Percentiles rank a stretch among this genome's conserved stretches.
phyloP scores from a whole-genome alignment of 495 filamentous ascomycete genomes.

The Pyrenula aspistea region DNA sequence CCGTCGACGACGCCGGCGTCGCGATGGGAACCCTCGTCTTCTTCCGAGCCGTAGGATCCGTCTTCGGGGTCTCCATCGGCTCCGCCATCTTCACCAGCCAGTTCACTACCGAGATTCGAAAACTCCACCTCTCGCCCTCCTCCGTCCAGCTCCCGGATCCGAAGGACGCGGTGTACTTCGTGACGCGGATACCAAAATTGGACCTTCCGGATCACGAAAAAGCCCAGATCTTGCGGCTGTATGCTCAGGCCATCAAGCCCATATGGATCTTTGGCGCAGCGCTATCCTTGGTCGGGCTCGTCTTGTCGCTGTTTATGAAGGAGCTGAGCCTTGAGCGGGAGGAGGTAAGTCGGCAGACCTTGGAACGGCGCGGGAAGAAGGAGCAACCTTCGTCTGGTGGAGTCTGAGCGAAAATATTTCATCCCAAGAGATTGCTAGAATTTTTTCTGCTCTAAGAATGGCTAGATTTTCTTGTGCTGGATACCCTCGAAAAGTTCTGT shows the following conservation, averaged over 20 bases:
- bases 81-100: slow-evolving; percentile 46
- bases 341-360: not conserved
- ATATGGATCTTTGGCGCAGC: not conserved
- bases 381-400: too few species aligned
- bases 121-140: not conserved
- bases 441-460: too few species aligned
- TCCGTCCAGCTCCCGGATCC: not conserved
- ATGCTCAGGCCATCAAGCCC: not conserved
- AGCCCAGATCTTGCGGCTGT: not conserved
- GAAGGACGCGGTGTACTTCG: not conserved
- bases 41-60: slow-evolving; percentile 41
- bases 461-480: too few species aligned
- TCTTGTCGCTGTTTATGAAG: not conserved
- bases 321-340: not conserved
- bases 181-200: not conserved
- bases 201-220: not conserved
- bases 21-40: slow-evolving; percentile 44
- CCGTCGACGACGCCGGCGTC: slow-evolving; percentile 27
- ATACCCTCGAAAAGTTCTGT: too few species aligned
- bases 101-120: not conserved
- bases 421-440: too few species aligned
- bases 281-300: not conserved
- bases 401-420: too few species aligned
- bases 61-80: slow-evolving; percentile 42
- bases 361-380: not conserved